These are phyloP conservation scores for Aspergillus bridgeri DNA, from an alignment of 495 filamentous ascomycete genomes.

Conservation along the genomic window DNA sequence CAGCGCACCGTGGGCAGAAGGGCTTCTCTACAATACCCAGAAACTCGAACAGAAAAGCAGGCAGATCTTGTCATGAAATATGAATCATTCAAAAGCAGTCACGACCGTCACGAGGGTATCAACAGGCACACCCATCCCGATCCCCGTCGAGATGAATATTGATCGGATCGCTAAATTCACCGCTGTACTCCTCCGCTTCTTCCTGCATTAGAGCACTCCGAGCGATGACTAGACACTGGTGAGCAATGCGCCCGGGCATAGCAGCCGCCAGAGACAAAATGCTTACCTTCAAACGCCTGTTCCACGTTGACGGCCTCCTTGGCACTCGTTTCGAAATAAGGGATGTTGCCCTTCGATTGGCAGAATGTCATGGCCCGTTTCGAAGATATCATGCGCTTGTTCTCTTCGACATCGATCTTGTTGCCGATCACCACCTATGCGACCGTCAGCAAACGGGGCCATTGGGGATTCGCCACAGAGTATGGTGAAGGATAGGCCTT, in stretches of 20 bases:
- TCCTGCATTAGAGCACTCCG: conserved; percentile 93
- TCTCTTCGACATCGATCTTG: conserved; percentile 98
- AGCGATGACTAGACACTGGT: conserved; percentile 71
- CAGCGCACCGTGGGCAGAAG: conserved; percentile 6
- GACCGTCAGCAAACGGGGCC: background rate
- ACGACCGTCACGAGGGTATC: conserved; percentile 32
- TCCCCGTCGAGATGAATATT: conserved; percentile 94
- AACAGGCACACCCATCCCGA: conserved; percentile 89
- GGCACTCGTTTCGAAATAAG: conserved; percentile 98
- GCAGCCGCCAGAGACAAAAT: background rate
- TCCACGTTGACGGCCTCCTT: conserved; percentile 99
- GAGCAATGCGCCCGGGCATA: conserved; percentile 8
- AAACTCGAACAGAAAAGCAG: conserved; percentile 1
- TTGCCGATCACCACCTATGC: conserved; percentile 86
- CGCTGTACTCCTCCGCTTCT: conserved; percentile 87
- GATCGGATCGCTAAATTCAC: conserved; percentile 95
- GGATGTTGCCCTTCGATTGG: conserved; percentile 93
- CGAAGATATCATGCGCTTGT: conserved; percentile 90
- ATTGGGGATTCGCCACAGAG: background rate
- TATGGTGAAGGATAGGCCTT: conserved; percentile 31
- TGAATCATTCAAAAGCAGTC: conserved; percentile 15
- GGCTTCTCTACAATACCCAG: conserved; percentile 16
- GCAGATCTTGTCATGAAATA: conserved; percentile 9
- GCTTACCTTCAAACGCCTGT: conserved; percentile 92
- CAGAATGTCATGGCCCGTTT: conserved; percentile 97